Evolutionary conservation across 2,329 filamentous ascomycete genomes (phyloP).

Genomic region (Botrytis fragariae): DNA sequence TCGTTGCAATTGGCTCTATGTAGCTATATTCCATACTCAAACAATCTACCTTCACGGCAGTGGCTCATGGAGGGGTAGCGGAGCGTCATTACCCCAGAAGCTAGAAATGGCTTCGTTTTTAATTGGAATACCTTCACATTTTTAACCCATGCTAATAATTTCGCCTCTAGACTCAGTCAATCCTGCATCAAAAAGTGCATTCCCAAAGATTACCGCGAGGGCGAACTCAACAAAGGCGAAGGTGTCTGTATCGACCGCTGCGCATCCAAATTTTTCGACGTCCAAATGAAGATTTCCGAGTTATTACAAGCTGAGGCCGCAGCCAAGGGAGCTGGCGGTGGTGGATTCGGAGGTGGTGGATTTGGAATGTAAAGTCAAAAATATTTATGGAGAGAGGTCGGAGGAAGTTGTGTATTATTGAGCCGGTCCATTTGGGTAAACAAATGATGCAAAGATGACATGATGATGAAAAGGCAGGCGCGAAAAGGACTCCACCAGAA

Average conservation of each 20-base stretch:
- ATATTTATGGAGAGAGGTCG: background rate
- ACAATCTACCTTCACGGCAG: constrained; percentile 7
- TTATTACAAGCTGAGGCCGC: constrained; percentile 89
- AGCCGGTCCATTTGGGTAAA: background rate
- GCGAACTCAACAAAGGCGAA: constrained; percentile 98
- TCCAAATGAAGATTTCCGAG: constrained; percentile 96
- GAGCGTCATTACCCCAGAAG: background rate
- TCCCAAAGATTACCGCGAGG: constrained; percentile 87
- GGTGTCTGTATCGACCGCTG: constrained; percentile 97
- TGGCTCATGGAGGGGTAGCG: background rate
- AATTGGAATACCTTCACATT: background rate
- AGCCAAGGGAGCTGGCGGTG: constrained; percentile 58
- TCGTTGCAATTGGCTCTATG: background rate
- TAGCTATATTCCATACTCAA: background rate
- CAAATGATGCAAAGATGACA: constrained; percentile 6
- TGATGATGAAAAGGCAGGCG: constrained; percentile 1
- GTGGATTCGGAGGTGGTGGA: constrained; percentile 43
- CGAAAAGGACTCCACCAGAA: background rate
- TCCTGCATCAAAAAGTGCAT: constrained; percentile 94
- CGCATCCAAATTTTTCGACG: constrained; percentile 97
- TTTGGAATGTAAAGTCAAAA: constrained; percentile 43
- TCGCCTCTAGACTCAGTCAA: constrained; percentile 65
- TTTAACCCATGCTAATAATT: constrained; percentile 19
- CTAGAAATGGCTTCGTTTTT: background rate
- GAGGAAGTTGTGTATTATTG: background rate